Percentiles rank a stretch among this genome's conserved stretches.
phyloP scores from a whole-genome alignment of 202 grass and related monocot species.

The Zoysia matrella region DNA sequence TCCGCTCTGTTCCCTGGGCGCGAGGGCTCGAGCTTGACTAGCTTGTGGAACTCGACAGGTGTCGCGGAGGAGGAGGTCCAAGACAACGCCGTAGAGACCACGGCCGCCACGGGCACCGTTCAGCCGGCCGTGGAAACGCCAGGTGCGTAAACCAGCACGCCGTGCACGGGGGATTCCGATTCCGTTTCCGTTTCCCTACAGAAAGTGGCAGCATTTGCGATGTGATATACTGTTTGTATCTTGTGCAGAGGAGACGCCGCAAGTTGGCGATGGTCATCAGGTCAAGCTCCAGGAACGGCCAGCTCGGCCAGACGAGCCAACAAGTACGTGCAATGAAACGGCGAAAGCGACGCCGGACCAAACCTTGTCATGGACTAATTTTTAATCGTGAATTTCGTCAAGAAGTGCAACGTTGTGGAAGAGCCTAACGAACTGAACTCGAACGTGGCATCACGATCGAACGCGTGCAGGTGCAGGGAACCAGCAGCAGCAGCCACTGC shows the following conservation, averaged over 20 bases:
- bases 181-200: too few relatives aligned
- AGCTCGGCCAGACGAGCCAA: neutral
- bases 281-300: conserved; percentile 19
- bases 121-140: neutral
- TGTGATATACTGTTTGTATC: neutral
- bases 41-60: neutral
- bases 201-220: neutral
- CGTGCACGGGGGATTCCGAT: neutral
- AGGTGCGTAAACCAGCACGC: conserved; percentile 17
- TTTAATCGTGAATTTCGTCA: neutral
- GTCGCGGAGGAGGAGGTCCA: neutral
- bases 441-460: neutral
- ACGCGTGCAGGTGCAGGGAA: conserved; percentile 10
- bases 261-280: conserved; percentile 6
- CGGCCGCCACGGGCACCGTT: conserved; percentile 17
- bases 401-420: neutral
- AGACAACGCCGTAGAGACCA: conserved; percentile 26
- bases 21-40: neutral
- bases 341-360: conserved; percentile 27
- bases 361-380: neutral
- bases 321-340: conserved; percentile 26
- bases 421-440: neutral
- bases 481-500: neutral
- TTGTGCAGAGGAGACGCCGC: conserved; percentile 19
- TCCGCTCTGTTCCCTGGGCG: neutral